Conservation (phyloP, 768 basidiomycete species). For the Leccinum arenicola region DNA sequence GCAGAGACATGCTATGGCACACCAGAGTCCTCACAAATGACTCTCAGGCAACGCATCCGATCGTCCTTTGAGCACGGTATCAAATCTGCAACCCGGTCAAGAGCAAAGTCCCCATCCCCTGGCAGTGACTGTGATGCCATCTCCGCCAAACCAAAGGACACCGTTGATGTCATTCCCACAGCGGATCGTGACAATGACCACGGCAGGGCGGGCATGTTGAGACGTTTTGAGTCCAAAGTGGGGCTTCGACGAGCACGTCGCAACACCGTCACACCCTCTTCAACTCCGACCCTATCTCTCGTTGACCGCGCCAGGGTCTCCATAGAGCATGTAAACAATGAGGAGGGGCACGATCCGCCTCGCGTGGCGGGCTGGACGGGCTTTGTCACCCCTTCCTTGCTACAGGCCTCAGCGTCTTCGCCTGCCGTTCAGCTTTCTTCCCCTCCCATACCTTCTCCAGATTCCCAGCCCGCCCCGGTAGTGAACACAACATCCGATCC, state of each 20-base stretch:
- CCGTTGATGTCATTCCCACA: conserved; percentile 30
- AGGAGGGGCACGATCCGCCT: conserved; percentile 36
- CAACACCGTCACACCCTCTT: conserved; percentile 37
- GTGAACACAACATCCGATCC: conserved; percentile 48
- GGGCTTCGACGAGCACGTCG: conserved; percentile 46
- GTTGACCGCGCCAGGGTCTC: conserved; percentile 21
- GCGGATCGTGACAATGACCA: conserved; percentile 36
- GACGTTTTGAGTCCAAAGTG: conserved; percentile 48
- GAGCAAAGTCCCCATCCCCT: conserved; percentile 35
- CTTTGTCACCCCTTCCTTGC: conserved; percentile 64
- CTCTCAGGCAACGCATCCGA: conserved; percentile 58
- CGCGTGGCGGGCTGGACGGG: conserved; percentile 53
- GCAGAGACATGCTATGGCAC: conserved; percentile 29
- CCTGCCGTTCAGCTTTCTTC: conserved; percentile 67
- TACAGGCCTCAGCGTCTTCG: conserved; percentile 71
- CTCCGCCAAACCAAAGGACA: conserved; percentile 45
- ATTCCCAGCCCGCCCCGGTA: conserved; percentile 46
- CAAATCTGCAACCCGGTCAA: conserved; percentile 60
- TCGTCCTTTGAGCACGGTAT: conserved; percentile 67
- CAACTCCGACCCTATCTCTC: conserved; percentile 38
- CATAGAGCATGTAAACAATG: conserved; percentile 34
- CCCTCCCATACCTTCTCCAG: conserved; percentile 52
- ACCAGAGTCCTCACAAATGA: conserved; percentile 44
- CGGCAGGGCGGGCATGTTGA: conserved; percentile 45
- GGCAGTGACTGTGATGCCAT: conserved; percentile 45